Conservation (phyloP, 352 stramenopile genomes). For the Globisporangium apiculatum region DNA sequence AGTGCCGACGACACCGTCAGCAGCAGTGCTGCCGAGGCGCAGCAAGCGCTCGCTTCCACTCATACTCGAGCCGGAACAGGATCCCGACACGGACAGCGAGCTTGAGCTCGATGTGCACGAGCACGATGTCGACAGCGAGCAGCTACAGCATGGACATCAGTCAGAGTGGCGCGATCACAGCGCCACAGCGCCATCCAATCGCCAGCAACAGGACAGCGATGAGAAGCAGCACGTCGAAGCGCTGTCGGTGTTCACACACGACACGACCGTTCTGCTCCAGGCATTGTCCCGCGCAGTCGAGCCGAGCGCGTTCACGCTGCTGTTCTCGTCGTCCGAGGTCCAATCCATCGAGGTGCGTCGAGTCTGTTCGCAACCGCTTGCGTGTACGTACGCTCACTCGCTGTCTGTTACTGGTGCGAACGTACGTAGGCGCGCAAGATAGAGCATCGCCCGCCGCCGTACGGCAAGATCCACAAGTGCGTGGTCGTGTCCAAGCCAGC, state of each 20-base stretch:
- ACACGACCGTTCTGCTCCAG: constrained; percentile 23
- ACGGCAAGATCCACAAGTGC: constrained; percentile 61
- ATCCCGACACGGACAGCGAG: not conserved
- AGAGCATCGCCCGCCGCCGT: constrained; percentile 44
- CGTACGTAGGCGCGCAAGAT: constrained; percentile 29
- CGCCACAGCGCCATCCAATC: not conserved
- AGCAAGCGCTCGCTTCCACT: constrained; percentile 5
- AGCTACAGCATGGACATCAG: not conserved
- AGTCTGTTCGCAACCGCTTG: not conserved
- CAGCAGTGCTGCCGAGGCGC: constrained; percentile 3
- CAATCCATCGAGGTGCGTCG: constrained; percentile 6
- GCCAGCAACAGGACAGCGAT: constrained; percentile 3
- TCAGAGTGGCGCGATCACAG: not conserved
- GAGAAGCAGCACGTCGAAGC: not conserved
- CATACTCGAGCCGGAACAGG: not conserved
- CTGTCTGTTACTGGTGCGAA: too few relatives aligned
- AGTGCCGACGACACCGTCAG: not conserved
- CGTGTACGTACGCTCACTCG: not conserved
- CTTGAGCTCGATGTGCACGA: not conserved
- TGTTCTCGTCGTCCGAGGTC: constrained; percentile 10
- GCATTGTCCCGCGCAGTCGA: constrained; percentile 12
- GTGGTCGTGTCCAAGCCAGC: constrained; percentile 64
- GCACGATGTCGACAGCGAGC: not conserved
- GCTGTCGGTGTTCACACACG: constrained; percentile 8
- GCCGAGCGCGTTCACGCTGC: constrained; percentile 6